These are phyloP conservation scores for Smallanthus sonchifolius DNA, from an alignment of 129 eudicot genomes.

Conservation along the genomic window DNA sequence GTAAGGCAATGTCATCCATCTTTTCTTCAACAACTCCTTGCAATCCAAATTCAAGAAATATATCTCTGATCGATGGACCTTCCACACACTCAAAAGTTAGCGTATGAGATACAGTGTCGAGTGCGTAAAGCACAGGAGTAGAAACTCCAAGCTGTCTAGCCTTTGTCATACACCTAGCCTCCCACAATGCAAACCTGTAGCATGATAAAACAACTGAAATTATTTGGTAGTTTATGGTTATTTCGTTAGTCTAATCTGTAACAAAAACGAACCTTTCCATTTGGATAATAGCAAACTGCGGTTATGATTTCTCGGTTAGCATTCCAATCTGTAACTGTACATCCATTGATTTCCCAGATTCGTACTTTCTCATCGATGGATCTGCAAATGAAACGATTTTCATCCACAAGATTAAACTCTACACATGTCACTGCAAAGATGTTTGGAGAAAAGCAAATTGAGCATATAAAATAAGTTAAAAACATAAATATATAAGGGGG, in stretches of 20 bases:
- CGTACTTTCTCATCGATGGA: slow-evolving; percentile 38
- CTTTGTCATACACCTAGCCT: slow-evolving; percentile 91
- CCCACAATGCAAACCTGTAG: slow-evolving; percentile 36
- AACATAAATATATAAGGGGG: no score
- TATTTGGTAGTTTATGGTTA: background rate
- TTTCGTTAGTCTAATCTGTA: background rate
- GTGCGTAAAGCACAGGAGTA: slow-evolving; percentile 84
- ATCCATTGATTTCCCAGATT: slow-evolving; percentile 20
- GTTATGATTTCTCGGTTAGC: slow-evolving; percentile 31
- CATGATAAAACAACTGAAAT: background rate
- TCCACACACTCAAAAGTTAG: slow-evolving; percentile 79
- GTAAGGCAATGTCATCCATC: slow-evolving; percentile 72
- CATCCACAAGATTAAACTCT: slow-evolving; percentile 56
- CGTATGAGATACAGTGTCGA: slow-evolving; percentile 57
- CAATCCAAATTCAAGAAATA: slow-evolving; percentile 72
- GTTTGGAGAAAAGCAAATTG: no score
- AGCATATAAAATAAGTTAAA: no score
- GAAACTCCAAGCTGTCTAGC: slow-evolving; percentile 89
- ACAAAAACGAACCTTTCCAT: slow-evolving; percentile 40
- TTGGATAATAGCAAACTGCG: slow-evolving; percentile 31
- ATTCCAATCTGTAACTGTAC: slow-evolving; percentile 29
- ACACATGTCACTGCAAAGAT: slow-evolving; percentile 77
- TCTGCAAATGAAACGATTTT: slow-evolving; percentile 29
- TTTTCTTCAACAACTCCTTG: slow-evolving; percentile 68
- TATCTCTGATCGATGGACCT: slow-evolving; percentile 81